These are phyloP conservation scores for Populus ilicifolia DNA, from an alignment of 345 rosid species.

Conservation along the genomic window DNA sequence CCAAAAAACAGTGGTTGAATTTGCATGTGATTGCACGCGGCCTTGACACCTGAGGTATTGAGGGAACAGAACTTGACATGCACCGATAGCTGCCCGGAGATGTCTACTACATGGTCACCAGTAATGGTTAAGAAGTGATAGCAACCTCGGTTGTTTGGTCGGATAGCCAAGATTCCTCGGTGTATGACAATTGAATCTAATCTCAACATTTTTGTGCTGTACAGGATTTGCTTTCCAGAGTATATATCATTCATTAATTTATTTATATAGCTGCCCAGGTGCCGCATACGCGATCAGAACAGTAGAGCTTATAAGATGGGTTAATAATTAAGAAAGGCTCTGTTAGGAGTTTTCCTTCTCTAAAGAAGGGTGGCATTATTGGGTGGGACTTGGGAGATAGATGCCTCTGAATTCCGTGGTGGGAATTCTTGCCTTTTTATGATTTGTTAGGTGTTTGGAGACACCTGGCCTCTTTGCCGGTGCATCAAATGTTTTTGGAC, in stretches of 20 bases:
- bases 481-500: neutral
- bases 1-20: neutral
- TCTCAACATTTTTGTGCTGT: neutral
- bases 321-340: neutral
- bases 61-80: neutral
- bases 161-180: neutral
- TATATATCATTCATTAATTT: slow-evolving; percentile 28
- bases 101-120: neutral
- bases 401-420: neutral
- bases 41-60: slow-evolving; percentile 1
- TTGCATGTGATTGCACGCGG: neutral
- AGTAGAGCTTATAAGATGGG: neutral
- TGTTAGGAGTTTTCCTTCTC: neutral
- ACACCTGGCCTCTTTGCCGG: neutral
- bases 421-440: neutral
- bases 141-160: neutral
- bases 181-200: neutral
- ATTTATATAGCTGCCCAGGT: slow-evolving; percentile 3
- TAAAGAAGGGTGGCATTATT: neutral
- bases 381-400: neutral
- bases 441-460: slow-evolving; percentile 9
- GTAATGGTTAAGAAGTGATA: neutral
- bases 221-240: slow-evolving; percentile 1
- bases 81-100: neutral
- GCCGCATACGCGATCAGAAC: neutral